Percentiles rank a stretch among this genome's conserved stretches.
Conservation (phyloP, 345 rosid genomes). For the Populus tremula region DNA sequence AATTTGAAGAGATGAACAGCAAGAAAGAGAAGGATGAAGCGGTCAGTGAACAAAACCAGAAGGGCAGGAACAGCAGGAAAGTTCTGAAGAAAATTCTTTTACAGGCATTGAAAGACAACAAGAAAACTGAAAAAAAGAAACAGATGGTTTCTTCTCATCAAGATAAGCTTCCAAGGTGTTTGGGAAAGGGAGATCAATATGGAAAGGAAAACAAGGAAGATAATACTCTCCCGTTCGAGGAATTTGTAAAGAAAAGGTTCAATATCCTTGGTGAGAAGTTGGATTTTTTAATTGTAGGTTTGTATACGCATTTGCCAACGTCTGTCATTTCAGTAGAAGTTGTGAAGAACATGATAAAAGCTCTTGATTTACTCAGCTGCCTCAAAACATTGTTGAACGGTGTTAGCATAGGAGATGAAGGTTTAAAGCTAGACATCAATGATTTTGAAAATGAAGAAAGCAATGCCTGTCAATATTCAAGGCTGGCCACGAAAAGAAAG, state of each 20-base stretch:
- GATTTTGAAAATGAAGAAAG: neutral
- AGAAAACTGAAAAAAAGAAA: neutral
- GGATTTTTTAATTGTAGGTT: neutral
- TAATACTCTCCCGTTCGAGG: neutral
- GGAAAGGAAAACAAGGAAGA: neutral
- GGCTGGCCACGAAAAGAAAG: neutral
- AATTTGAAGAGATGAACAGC: neutral
- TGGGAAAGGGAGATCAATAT: neutral
- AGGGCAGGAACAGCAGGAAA: neutral
- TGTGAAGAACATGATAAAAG: neutral
- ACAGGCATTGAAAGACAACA: neutral
- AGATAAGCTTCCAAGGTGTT: neutral
- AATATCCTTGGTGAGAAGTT: neutral
- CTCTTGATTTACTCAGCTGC: neutral
- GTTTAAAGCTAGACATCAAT: neutral
- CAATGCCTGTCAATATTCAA: neutral
- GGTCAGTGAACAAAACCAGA: neutral
- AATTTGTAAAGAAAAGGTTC: conserved; percentile 4
- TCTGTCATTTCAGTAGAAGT: neutral
- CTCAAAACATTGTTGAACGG: neutral
- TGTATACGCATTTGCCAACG: conserved; percentile 8
- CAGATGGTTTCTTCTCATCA: neutral
- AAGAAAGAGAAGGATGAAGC: neutral
- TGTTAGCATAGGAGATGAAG: neutral
- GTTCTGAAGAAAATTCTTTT: neutral